Conservation (phyloP, 2,329 filamentous ascomycete species). For the Alternaria sp. region DNA sequence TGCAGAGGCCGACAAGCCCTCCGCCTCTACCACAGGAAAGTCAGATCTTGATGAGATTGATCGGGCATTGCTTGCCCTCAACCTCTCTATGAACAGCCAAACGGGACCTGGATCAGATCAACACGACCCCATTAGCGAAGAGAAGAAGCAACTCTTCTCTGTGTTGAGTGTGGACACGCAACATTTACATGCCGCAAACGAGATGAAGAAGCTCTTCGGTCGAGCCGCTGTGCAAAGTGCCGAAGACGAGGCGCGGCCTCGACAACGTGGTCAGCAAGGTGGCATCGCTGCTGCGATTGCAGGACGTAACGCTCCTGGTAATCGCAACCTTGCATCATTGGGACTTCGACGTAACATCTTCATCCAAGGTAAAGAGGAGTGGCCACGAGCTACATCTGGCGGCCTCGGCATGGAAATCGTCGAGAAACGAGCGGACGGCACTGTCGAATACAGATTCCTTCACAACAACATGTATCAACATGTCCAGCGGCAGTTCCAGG, state of each 20-base stretch:
- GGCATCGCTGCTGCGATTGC: slow-evolving; percentile 65
- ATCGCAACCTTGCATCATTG: slow-evolving; percentile 70
- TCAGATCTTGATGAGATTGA: slow-evolving; percentile 69
- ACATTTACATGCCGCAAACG: slow-evolving; percentile 83
- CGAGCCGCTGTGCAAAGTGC: slow-evolving; percentile 65
- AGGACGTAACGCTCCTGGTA: slow-evolving; percentile 61
- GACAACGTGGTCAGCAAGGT: slow-evolving; percentile 61
- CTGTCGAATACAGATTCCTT: slow-evolving; percentile 76
- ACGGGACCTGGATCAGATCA: slow-evolving; percentile 23
- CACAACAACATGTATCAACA: slow-evolving; percentile 77
- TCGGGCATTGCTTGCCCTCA: slow-evolving; percentile 65
- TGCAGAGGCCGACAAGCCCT: slow-evolving; percentile 23
- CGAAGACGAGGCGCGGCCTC: slow-evolving; percentile 58
- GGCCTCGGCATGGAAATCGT: slow-evolving; percentile 82
- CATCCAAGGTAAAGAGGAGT: slow-evolving; percentile 84
- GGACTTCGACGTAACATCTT: slow-evolving; percentile 81
- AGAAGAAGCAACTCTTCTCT: slow-evolving; percentile 57
- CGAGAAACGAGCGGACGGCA: slow-evolving; percentile 62
- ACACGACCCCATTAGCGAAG: slow-evolving; percentile 39
- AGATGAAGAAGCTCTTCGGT: slow-evolving; percentile 83
- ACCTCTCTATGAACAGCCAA: slow-evolving; percentile 36
- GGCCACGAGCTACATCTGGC: slow-evolving; percentile 79
- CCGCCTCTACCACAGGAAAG: slow-evolving; percentile 29
- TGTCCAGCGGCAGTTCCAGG: slow-evolving; percentile 77
- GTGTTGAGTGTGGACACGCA: slow-evolving; percentile 70